These are phyloP conservation scores for Adansonia gregorii DNA, from an alignment of 441 rosid genomes.

Conservation along the genomic window DNA sequence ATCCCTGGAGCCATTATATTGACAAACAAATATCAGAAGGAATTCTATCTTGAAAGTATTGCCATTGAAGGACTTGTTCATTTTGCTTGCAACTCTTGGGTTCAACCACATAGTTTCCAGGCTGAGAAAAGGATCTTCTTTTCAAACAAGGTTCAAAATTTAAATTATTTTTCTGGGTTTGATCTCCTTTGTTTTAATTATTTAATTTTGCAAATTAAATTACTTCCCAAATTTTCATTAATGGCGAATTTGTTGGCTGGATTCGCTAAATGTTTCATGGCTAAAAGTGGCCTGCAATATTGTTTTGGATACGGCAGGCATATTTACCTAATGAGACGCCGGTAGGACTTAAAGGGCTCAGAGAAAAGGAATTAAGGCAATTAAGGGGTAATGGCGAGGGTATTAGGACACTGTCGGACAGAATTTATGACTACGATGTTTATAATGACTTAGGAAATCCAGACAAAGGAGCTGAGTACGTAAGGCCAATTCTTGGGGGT, in stretches of 20 bases:
- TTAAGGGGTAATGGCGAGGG: slow-evolving; percentile 46
- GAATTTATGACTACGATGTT: slow-evolving; percentile 50
- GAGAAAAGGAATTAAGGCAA: slow-evolving; percentile 38
- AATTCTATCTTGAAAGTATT: slow-evolving; percentile 20
- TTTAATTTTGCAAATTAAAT: no score
- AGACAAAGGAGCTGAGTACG: slow-evolving; percentile 19
- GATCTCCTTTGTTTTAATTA: no score
- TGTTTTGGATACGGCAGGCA: slow-evolving; percentile 30
- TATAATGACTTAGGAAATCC: slow-evolving; percentile 48
- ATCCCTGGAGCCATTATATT: slow-evolving; percentile 9
- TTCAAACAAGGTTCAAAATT: slow-evolving; percentile 16
- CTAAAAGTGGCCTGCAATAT: background rate
- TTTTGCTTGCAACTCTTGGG: slow-evolving; percentile 22
- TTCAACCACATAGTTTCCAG: slow-evolving; percentile 6
- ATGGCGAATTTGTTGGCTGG: no score
- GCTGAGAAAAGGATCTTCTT: slow-evolving; percentile 17
- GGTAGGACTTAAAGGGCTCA: slow-evolving; percentile 40
- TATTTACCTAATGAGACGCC: slow-evolving; percentile 49
- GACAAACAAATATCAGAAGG: slow-evolving; percentile 14
- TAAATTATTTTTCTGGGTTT: no score
- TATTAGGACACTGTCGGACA: slow-evolving; percentile 32
- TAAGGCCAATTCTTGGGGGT: background rate
- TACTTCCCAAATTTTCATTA: no score
- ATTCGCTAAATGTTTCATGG: no score
- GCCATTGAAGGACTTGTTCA: slow-evolving; percentile 14